A percentile compares a stretch with the other conserved stretches of the same genome.
Evolutionary conservation across 768 basidiomycete genomes (phyloP).

Genomic region (Trametes cubensis): DNA sequence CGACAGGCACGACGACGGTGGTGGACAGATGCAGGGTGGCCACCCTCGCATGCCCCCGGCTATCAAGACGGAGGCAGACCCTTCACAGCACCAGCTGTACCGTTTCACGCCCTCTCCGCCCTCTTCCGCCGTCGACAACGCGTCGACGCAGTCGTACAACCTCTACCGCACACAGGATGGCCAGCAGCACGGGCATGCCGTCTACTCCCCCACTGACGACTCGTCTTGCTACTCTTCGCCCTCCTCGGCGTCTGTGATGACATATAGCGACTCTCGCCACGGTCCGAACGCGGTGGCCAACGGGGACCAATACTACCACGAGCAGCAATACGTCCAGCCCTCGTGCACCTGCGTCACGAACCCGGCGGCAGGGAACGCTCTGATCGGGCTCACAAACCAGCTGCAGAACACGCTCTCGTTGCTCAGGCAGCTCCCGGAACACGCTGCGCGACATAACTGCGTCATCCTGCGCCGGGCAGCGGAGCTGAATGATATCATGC

Average conservation of each 20-base stretch:
- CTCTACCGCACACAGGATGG: slow-evolving; percentile 21
- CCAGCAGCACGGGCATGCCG: slow-evolving; percentile 18
- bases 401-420: slow-evolving; percentile 59
- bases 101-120: slow-evolving; percentile 63
- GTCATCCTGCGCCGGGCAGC: slow-evolving; percentile 58
- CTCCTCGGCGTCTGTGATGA: slow-evolving; percentile 32
- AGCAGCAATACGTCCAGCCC: slow-evolving; percentile 38
- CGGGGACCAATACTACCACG: slow-evolving; percentile 30
- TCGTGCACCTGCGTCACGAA: slow-evolving; percentile 67
- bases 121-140: slow-evolving; percentile 24
- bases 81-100: slow-evolving; percentile 51
- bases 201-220: slow-evolving; percentile 26
- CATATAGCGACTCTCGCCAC: slow-evolving; percentile 28
- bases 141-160: slow-evolving; percentile 13
- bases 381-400: slow-evolving; percentile 64
- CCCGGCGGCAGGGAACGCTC: slow-evolving; percentile 58
- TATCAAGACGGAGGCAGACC: slow-evolving; percentile 59
- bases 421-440: slow-evolving; percentile 63
- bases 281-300: slow-evolving; percentile 16
- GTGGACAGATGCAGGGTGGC: slow-evolving; percentile 18
- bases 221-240: slow-evolving; percentile 27
- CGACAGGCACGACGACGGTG: slow-evolving; percentile 29
- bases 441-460: slow-evolving; percentile 50
- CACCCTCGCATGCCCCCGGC: slow-evolving; percentile 20
- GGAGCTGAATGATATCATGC: slow-evolving; percentile 64